phyloP scores from a whole-genome alignment of 306 rosid species.

The Medicago arabica region DNA sequence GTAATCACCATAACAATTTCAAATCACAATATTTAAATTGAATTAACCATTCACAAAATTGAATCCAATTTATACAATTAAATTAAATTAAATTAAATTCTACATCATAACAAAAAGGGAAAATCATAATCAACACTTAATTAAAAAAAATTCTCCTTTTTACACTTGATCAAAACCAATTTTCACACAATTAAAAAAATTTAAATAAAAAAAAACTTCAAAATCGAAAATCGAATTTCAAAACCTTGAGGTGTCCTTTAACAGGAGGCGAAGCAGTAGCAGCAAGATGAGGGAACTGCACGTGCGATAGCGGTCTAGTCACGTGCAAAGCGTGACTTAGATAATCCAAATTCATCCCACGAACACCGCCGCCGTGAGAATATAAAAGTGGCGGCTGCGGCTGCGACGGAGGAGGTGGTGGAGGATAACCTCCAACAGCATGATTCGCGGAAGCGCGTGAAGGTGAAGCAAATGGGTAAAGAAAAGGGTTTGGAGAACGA shows the following conservation, averaged over 20 bases:
- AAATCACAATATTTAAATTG: slow-evolving; percentile 2
- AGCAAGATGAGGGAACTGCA: slow-evolving; percentile 47
- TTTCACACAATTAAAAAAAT: slow-evolving; percentile 6
- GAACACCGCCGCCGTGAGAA: slow-evolving; percentile 46
- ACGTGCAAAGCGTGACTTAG: slow-evolving; percentile 50
- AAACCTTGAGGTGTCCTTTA: slow-evolving; percentile 55
- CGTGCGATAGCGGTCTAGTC: slow-evolving; percentile 52
- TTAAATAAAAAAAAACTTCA: background rate
- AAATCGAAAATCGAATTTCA: background rate
- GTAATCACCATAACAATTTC: slow-evolving; percentile 1
- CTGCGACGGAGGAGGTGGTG: slow-evolving; percentile 52
- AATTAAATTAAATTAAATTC: background rate
- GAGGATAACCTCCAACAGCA: slow-evolving; percentile 38
- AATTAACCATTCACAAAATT: background rate
- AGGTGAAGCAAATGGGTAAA: slow-evolving; percentile 63
- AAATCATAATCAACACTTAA: slow-evolving; percentile 17
- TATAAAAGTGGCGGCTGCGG: slow-evolving; percentile 52
- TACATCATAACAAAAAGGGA: slow-evolving; percentile 1
- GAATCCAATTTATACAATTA: slow-evolving; percentile 7
- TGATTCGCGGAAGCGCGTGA: slow-evolving; percentile 54
- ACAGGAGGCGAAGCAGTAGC: slow-evolving; percentile 44
- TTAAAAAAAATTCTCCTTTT: background rate
- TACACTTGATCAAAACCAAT: background rate
- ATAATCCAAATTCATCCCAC: slow-evolving; percentile 52
- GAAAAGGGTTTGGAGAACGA: slow-evolving; percentile 48